Base-by-base conservation (phyloP, 352 stramenopile species). In the Phytophthora multivora region DNA sequence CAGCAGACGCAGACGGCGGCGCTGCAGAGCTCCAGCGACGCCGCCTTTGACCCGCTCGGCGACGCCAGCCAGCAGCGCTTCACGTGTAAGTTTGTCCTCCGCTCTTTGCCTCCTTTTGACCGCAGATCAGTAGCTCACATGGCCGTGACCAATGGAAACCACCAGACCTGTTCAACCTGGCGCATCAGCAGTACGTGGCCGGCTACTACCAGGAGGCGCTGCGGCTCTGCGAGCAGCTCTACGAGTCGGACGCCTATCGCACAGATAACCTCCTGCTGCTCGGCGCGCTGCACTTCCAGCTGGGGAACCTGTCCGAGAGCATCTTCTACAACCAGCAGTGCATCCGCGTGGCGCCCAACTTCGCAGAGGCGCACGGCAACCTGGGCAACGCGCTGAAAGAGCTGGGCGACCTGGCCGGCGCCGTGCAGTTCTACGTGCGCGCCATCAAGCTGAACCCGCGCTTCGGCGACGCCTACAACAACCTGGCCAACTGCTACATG, bases 291-390 rank as follows among this genome's bases (percentile, higher is more conserved):
- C 94, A 98, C 69, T 98, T 98, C 59, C 93, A 98, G 59, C 75
- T 98, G 0, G 83, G 89, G 16, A 96, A 98, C 69, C 90, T 97
- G 46, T 87, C 75, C 7, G 92, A 98, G 59, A 87, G 79, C 59
- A 97, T 98, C 46, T 98, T 98, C 64, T 98, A 97, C 83, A 98
- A 98, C 66, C 90, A 98, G 68, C 91, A 98, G 58, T 95, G 86
- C 60, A 96, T 98, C 50, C 83, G 89, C 39, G 81, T 98, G 54
- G 91, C 97, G 31, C 91, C 92, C 3, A 78, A 89, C 59, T 97
- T 97, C 61, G 91, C 91, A 18, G 94, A 98, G 52, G 95, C 93
- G 2, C 98, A 98, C 49, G 87, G 82, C 36, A 98, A 98, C 57
- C 73, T 98, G 23, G 95, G 92, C 50, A 98, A 98, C 63, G 91